Conservation (phyloP, 495 filamentous ascomycete genomes). For the Amniculicola lignicola region DNA sequence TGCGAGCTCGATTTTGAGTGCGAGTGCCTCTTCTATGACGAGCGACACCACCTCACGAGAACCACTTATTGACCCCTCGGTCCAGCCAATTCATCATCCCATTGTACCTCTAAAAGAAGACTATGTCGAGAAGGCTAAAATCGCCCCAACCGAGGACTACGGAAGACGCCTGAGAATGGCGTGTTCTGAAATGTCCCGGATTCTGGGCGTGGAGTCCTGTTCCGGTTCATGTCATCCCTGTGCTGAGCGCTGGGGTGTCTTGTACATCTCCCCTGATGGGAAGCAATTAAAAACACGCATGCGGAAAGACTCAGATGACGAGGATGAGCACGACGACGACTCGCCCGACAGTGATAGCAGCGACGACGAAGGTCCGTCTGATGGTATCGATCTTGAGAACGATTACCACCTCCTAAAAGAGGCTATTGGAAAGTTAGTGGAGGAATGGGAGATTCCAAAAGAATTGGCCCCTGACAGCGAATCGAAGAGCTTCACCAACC, state of each 20-base stretch:
- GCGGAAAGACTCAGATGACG: conserved; percentile 66
- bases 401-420: conserved; percentile 81
- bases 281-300: conserved; percentile 66
- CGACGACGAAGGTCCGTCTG: conserved; percentile 63
- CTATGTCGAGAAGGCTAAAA: conserved; percentile 18
- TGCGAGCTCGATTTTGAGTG: conserved; percentile 58
- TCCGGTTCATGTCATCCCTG: conserved; percentile 67
- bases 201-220: conserved; percentile 56
- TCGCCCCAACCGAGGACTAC: conserved; percentile 42
- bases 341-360: conserved; percentile 60
- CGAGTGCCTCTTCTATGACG: conserved; percentile 62
- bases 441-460: conserved; percentile 72
- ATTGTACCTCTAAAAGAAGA: conserved; percentile 18
- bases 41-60: conserved; percentile 66
- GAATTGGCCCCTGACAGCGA: conserved; percentile 53
- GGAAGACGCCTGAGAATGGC: conserved; percentile 50
- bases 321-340: conserved; percentile 60
- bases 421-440: conserved; percentile 75
- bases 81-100: conserved; percentile 20
- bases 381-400: conserved; percentile 67
- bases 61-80: conserved; percentile 56
- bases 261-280: conserved; percentile 73
- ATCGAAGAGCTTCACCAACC: conserved; percentile 62
- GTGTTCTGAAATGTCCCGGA: conserved; percentile 63
- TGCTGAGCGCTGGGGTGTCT: conserved; percentile 68